phyloP scores from a whole-genome alignment of 2,329 filamentous ascomycete species.

The Hymenoscyphus scutula region DNA sequence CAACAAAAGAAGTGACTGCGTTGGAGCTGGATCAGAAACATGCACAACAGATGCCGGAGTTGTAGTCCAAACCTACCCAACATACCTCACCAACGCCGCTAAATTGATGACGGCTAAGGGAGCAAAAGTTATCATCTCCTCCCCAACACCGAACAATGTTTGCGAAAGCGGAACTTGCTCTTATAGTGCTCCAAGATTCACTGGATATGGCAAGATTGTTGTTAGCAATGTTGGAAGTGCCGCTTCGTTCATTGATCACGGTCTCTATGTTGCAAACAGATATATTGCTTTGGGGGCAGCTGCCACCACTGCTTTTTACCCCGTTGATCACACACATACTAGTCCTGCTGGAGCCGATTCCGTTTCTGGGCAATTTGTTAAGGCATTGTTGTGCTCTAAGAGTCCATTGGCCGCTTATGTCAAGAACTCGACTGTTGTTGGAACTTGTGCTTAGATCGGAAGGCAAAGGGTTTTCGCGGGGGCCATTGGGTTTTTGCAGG shows the following conservation, averaged over 20 bases:
- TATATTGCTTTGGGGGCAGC: conserved; percentile 48
- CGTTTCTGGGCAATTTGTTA: conserved; percentile 56
- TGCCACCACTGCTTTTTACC: conserved; percentile 50
- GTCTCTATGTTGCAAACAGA: conserved; percentile 50
- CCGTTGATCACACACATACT: conserved; percentile 61
- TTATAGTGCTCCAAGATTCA: conserved; percentile 52
- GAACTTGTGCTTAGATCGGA: conserved; percentile 23
- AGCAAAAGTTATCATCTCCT: conserved; percentile 57
- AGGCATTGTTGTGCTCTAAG: conserved; percentile 40
- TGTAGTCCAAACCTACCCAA: conserved; percentile 34
- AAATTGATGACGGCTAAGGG: conserved; percentile 48
- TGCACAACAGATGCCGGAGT: conserved; percentile 48
- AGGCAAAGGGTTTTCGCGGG: too few relatives aligned
- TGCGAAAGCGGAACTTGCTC: conserved; percentile 55
- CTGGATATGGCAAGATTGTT: conserved; percentile 50
- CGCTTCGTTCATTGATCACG: conserved; percentile 57
- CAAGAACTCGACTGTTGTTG: conserved; percentile 32
- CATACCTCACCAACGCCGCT: conserved; percentile 29
- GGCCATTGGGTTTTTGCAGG: background rate
- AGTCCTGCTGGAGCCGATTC: conserved; percentile 52
- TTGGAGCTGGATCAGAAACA: conserved; percentile 47
- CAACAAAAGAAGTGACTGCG: conserved; percentile 61
- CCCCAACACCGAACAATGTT: conserved; percentile 61
- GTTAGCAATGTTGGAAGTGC: conserved; percentile 39
- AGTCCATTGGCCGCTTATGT: conserved; percentile 27